A percentile compares a stretch with the other conserved stretches of the same genome.
phyloP scores from a whole-genome alignment of 768 basidiomycete species.

The Pisolithus sp. region DNA sequence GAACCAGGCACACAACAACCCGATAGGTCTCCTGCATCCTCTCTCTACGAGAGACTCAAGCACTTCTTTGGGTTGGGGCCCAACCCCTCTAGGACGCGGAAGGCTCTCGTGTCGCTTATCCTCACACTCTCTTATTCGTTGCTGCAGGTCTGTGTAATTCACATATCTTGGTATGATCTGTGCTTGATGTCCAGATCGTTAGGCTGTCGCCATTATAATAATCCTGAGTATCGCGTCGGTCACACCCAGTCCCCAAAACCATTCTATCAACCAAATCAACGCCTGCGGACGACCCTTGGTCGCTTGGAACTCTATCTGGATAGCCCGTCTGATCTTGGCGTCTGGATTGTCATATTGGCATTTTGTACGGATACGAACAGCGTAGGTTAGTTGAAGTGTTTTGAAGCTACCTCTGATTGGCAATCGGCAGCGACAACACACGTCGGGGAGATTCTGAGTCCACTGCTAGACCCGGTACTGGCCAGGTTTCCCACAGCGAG shows the following conservation, averaged over 20 bases:
- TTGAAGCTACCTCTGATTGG: slow-evolving; percentile 8
- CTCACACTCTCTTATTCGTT: slow-evolving; percentile 46
- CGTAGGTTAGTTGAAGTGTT: slow-evolving; percentile 15
- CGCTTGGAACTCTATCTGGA: slow-evolving; percentile 62
- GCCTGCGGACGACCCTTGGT: slow-evolving; percentile 64
- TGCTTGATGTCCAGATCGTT: not conserved
- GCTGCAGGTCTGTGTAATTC: slow-evolving; percentile 40
- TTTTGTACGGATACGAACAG: slow-evolving; percentile 33
- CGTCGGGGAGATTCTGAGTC: slow-evolving; percentile 26
- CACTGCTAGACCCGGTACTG: slow-evolving; percentile 18
- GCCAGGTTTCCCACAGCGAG: slow-evolving; percentile 5
- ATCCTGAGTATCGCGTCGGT: slow-evolving; percentile 44
- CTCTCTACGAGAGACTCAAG: slow-evolving; percentile 24
- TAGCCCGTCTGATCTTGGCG: slow-evolving; percentile 45
- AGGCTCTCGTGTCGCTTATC: slow-evolving; percentile 46
- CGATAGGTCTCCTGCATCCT: slow-evolving; percentile 6
- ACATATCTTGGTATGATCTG: not conserved
- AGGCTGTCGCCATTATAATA: slow-evolving; percentile 49
- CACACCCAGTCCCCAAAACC: slow-evolving; percentile 39
- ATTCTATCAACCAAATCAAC: slow-evolving; percentile 45
- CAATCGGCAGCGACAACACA: slow-evolving; percentile 13
- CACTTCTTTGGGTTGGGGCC: slow-evolving; percentile 49
- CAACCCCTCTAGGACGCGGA: slow-evolving; percentile 44
- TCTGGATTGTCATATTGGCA: slow-evolving; percentile 51
- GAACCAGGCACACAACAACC: slow-evolving; percentile 1